phyloP scores from a whole-genome alignment of 805 yeast species.

The Kluyveromyces lactis region DNA sequence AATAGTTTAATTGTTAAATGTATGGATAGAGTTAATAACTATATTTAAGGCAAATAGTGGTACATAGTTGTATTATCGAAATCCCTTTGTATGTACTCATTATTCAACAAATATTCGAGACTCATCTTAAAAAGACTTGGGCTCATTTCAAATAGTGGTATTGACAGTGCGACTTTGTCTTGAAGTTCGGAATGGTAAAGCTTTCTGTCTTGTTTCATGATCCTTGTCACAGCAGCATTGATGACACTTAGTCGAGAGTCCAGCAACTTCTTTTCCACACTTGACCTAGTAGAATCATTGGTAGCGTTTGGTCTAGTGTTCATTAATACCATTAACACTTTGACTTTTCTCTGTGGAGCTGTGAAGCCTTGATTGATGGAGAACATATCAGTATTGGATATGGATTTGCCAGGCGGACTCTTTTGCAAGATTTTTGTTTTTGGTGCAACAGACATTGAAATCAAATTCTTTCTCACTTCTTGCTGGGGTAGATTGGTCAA shows the following conservation, averaged over 20 bases:
- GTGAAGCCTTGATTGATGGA: constrained; percentile 60
- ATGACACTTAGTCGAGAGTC: constrained; percentile 40
- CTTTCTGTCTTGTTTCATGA: constrained; percentile 69
- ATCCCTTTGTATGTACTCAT: constrained; percentile 74
- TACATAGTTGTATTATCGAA: constrained; percentile 50
- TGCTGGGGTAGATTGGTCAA: constrained; percentile 62
- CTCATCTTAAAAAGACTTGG: constrained; percentile 61
- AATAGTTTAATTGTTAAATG: constrained; percentile 4
- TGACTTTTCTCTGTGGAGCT: constrained; percentile 59
- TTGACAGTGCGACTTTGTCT: constrained; percentile 53
- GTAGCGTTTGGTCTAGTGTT: constrained; percentile 57
- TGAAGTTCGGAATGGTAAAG: constrained; percentile 57
- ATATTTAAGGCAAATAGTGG: constrained; percentile 14
- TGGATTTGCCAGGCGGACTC: constrained; percentile 65
- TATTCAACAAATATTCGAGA: constrained; percentile 65
- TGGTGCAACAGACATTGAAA: constrained; percentile 79
- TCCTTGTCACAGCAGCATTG: constrained; percentile 81
- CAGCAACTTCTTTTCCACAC: constrained; percentile 50
- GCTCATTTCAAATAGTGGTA: constrained; percentile 62
- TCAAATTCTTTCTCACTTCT: constrained; percentile 70
- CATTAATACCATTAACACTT: constrained; percentile 54
- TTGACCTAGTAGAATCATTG: constrained; percentile 82
- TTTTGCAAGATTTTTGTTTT: constrained; percentile 68
- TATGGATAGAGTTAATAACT: too few relatives aligned
- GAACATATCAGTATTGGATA: constrained; percentile 56